phyloP scores from a whole-genome alignment of 768 basidiomycete genomes.

The Hirschioporus abietinus region DNA sequence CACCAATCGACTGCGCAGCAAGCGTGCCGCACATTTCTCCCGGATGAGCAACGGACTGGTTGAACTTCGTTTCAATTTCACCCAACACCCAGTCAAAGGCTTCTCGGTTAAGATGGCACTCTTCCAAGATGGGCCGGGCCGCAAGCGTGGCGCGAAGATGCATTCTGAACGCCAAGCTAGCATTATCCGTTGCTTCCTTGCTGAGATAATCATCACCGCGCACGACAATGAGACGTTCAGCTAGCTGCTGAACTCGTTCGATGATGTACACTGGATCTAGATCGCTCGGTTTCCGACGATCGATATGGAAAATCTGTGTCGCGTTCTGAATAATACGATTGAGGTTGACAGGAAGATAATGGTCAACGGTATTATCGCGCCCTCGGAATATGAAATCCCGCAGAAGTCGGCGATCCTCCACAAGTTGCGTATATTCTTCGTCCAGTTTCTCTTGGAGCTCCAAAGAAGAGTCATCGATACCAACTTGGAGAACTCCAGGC shows the following conservation, averaged over 20 bases:
- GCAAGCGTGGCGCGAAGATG: slow-evolving; percentile 89
- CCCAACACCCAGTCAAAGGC: slow-evolving; percentile 98
- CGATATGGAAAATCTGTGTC: slow-evolving; percentile 94
- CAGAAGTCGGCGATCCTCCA: slow-evolving; percentile 70
- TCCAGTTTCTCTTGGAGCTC: slow-evolving; percentile 84
- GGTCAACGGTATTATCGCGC: slow-evolving; percentile 61
- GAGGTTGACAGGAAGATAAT: slow-evolving; percentile 93
- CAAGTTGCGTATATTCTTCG: slow-evolving; percentile 60
- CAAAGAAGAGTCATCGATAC: slow-evolving; percentile 77
- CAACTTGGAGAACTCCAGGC: slow-evolving; percentile 76
- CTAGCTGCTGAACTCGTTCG: slow-evolving; percentile 69
- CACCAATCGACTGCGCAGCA: slow-evolving; percentile 97
- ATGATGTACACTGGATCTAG: slow-evolving; percentile 86
- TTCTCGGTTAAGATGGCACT: slow-evolving; percentile 81
- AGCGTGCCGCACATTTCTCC: slow-evolving; percentile 99
- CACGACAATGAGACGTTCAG: slow-evolving; percentile 76
- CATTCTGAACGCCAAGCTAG: slow-evolving; percentile 89
- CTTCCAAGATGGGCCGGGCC: slow-evolving; percentile 80
- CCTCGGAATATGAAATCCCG: slow-evolving; percentile 83
- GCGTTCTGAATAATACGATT: slow-evolving; percentile 95
- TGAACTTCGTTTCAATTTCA: slow-evolving; percentile 95
- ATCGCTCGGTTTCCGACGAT: slow-evolving; percentile 88
- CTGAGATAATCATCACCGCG: slow-evolving; percentile 78
- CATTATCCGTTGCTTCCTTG: slow-evolving; percentile 76
- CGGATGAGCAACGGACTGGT: slow-evolving; percentile 84